Evolutionary conservation across 2,329 filamentous ascomycete genomes (phyloP), one percentile per base, ranked within the genome.

Genomic region (Albophoma yamanashiensis): DNA sequence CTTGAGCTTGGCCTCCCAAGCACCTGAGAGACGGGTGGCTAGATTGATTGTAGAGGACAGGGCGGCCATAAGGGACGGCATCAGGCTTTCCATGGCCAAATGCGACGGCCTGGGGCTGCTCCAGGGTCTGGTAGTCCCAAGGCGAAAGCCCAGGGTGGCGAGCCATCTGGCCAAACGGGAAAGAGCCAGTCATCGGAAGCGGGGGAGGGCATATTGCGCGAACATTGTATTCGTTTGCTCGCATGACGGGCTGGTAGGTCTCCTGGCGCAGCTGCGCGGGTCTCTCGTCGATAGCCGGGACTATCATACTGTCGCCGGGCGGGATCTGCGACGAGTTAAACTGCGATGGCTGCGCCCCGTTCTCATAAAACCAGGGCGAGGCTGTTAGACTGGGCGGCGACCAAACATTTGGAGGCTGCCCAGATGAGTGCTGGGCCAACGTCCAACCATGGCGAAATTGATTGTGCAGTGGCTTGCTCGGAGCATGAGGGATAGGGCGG

Each of bases 151-250:
- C 62, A 5, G 55, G 14, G 20, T 65, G 58, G 63, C 67, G 68
- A n/a, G 61, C 58, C 36, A 63, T 61, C 36, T 74, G 70, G 20
- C 67, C 69, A 60, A 73, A 68, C 3, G 70, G 67, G 12, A 74
- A 58, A 25, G 67, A 66, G 42, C 71, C 71, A 40, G 67, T 67
- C 55, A 67, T 65, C 6, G 69, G 68, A 36, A 67, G 64, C 4
- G 74, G 73, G 0, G 72, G 73, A 14, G 73, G 73, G 55, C 73
- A 74, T 57, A 75, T 73, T 25, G 73, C 72, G 55, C 72, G 68
- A 22, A 74, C 71, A 58, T 75, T 74, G 62, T 74, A 71, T 60
- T 75, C 72, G 45, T 72, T 69, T 39, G 71, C 68, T 61, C 69
- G 70, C 59, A 75, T 62, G 38, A 74, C 64, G 12, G 72, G 71